Evolutionary conservation across 805 yeast genomes (phyloP).

Genomic region (Ogataea chonburiensis): DNA sequence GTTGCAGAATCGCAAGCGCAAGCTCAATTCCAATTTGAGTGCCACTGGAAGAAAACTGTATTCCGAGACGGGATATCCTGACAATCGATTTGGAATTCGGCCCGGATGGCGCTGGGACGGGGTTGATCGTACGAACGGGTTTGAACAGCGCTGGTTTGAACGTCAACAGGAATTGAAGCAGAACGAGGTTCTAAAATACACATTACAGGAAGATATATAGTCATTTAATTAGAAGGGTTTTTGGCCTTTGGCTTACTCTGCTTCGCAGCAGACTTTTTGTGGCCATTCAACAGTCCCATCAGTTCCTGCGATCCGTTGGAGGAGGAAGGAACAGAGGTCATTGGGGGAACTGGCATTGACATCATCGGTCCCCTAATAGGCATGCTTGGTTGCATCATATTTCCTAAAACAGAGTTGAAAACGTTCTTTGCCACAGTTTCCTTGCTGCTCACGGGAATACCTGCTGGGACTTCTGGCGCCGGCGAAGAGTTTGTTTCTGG

Average conservation of each 20-base stretch:
- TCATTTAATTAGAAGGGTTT: neutral
- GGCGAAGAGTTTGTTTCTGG: conserved; percentile 2
- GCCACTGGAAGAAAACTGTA: conserved; percentile 55
- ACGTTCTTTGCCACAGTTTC: conserved; percentile 28
- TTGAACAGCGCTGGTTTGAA: conserved; percentile 62
- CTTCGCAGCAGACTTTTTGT: neutral
- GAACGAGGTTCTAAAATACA: conserved; percentile 31
- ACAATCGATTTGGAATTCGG: conserved; percentile 69
- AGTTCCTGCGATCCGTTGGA: conserved; percentile 18
- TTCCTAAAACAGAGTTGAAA: conserved; percentile 31
- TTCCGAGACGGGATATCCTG: conserved; percentile 47
- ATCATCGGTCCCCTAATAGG: conserved; percentile 5
- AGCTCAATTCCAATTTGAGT: conserved; percentile 23
- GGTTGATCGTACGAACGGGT: conserved; percentile 84
- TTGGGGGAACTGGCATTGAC: conserved; percentile 7
- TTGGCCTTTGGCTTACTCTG: neutral
- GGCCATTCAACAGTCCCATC: conserved; percentile 18
- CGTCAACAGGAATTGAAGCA: conserved; percentile 39
- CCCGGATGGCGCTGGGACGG: conserved; percentile 95
- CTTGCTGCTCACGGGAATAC: conserved; percentile 3
- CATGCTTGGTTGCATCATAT: conserved; percentile 18
- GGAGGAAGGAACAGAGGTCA: conserved; percentile 8
- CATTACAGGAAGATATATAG: conserved; percentile 41
- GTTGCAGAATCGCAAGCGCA: conserved; percentile 21
- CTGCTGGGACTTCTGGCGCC: conserved; percentile 1